Evolutionary conservation across 441 rosid species (phyloP).

Genomic region (Melastoma candidum): DNA sequence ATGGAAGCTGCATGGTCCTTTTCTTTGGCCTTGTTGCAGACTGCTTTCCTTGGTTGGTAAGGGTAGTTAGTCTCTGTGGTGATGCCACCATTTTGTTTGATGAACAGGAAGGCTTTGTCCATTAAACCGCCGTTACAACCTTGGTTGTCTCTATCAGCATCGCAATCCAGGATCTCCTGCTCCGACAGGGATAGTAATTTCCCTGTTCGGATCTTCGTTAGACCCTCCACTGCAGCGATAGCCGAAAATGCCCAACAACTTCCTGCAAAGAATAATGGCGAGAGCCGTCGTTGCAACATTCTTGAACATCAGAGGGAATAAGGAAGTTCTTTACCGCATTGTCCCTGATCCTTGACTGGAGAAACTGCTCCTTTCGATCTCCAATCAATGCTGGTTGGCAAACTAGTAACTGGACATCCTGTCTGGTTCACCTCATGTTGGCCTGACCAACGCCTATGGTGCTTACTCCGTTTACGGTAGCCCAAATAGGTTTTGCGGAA

Average conservation of each 20-base stretch:
- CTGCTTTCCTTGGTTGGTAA: neutral
- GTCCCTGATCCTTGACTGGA: constrained; percentile 16
- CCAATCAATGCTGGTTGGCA: constrained; percentile 12
- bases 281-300: neutral
- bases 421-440: too few relatives aligned
- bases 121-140: constrained; percentile 15
- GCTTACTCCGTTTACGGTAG: too few relatives aligned
- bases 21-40: constrained; percentile 1
- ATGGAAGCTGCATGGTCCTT: constrained; percentile 3
- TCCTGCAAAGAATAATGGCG: neutral
- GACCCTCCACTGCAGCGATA: constrained; percentile 10
- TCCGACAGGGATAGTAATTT: constrained; percentile 11
- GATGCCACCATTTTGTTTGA: constrained; percentile 9
- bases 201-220: constrained; percentile 13
- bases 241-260: constrained; percentile 17
- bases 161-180: constrained; percentile 19
- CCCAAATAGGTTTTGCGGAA: too few relatives aligned
- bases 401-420: too few relatives aligned
- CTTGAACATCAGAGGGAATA: too few relatives aligned
- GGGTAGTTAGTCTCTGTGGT: constrained; percentile 14
- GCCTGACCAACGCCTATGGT: too few relatives aligned
- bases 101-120: constrained; percentile 9
- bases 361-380: constrained; percentile 16
- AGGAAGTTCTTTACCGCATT: constrained; percentile 4
- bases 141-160: neutral